A percentile compares a stretch with the other conserved stretches of the same genome.
phyloP scores from a whole-genome alignment of 1,284 basidiomycete genomes.

The Moesziomyces sp. region DNA sequence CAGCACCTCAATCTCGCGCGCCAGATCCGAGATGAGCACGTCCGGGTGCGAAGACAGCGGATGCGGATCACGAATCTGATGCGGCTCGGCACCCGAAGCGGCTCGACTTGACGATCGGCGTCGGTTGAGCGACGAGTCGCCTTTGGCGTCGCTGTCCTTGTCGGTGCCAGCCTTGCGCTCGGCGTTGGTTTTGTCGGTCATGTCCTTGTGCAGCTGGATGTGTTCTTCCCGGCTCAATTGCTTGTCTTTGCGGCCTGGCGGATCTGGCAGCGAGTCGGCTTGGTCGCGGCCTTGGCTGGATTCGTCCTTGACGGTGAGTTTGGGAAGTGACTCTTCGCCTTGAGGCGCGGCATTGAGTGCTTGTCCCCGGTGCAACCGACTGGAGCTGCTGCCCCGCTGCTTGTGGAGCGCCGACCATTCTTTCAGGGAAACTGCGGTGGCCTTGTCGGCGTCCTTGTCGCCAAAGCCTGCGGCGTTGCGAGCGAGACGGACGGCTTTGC shows the following conservation, averaged over 20 bases:
- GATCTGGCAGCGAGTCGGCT: too few species aligned
- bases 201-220: slow-evolving; percentile 33
- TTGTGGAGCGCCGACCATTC: slow-evolving; percentile 32
- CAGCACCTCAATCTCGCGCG: slow-evolving; percentile 80
- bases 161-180: slow-evolving; percentile 12
- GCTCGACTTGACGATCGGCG: slow-evolving; percentile 1
- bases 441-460: slow-evolving; percentile 7
- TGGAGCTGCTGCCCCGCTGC: slow-evolving; percentile 43
- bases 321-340: neutral
- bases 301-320: slow-evolving; percentile 9
- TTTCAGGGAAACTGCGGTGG: neutral
- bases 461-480: slow-evolving; percentile 15
- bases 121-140: slow-evolving; percentile 4
- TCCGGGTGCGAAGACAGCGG: slow-evolving; percentile 81
- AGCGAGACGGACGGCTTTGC: slow-evolving; percentile 32
- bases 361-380: slow-evolving; percentile 18
- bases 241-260: slow-evolving; percentile 2
- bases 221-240: slow-evolving; percentile 37
- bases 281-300: slow-evolving; percentile 1
- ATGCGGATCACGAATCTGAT: slow-evolving; percentile 69
- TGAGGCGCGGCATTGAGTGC: slow-evolving; percentile 7
- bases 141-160: slow-evolving; percentile 6
- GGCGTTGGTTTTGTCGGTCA: slow-evolving; percentile 20
- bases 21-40: slow-evolving; percentile 76
- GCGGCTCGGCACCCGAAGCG: slow-evolving; percentile 14